Percentiles rank a stretch among this genome's conserved stretches.
These are phyloP conservation scores for Aspergillus sp. DNA, from an alignment of 2,329 filamentous ascomycete genomes.

Conservation along the genomic window DNA sequence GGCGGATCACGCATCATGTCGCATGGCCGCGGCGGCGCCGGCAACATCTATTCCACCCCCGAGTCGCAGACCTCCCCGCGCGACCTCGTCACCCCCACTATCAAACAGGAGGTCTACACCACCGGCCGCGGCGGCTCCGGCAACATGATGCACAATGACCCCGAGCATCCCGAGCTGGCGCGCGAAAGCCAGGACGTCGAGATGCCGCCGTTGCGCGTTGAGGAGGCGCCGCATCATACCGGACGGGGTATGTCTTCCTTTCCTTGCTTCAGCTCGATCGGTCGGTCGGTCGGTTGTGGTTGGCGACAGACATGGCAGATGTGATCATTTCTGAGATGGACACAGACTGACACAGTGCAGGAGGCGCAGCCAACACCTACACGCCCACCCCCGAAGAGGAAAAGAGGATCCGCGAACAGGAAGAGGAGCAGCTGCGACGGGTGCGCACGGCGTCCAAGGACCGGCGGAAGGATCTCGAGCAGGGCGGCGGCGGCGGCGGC, in stretches of 20 bases:
- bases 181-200: conserved; percentile 81
- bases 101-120: conserved; percentile 82
- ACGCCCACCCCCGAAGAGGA: conserved; percentile 23
- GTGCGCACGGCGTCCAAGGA: conserved; percentile 26
- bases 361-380: conserved; percentile 38
- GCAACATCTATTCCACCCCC: conserved; percentile 62
- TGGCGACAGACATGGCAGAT: too few relatives aligned
- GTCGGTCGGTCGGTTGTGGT: too few relatives aligned
- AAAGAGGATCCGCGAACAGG: conserved; percentile 30
- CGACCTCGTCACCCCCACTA: conserved; percentile 76
- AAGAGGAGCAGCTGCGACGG: conserved; percentile 32
- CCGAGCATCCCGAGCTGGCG: conserved; percentile 63
- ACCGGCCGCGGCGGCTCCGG: conserved; percentile 86
- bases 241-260: conserved; percentile 39
- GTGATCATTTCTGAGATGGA: not conserved
- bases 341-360: conserved; percentile 14
- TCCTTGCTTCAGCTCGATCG: not conserved
- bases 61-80: conserved; percentile 51
- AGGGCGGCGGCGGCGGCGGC: conserved; percentile 8
- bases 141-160: conserved; percentile 81
- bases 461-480: conserved; percentile 14
- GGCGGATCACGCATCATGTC: conserved; percentile 46
- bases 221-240: conserved; percentile 41
- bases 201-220: conserved; percentile 42
- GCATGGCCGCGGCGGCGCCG: conserved; percentile 75